Base-by-base conservation (phyloP, 495 filamentous ascomycete genomes). In the Neurospora hispaniola region DNA sequence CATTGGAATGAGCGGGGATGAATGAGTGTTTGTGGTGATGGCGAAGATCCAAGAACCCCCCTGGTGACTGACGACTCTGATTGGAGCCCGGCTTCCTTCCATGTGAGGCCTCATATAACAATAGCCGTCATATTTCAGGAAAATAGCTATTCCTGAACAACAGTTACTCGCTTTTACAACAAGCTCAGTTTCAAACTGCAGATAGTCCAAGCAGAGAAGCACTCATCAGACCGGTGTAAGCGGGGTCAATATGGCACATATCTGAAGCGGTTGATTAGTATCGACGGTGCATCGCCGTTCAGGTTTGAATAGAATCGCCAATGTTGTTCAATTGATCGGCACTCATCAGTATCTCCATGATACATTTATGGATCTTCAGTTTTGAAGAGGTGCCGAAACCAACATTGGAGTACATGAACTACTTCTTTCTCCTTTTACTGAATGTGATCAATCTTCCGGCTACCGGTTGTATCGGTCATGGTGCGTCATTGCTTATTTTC, bases 21-120 rank as follows among this genome's bases (percentile, higher is more conserved):
- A 23, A 40, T 41, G 16, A n/a, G 41, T 16, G 62, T 73, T 40
- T 31, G 46, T 38, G 71, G 11, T 38, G 7, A 44, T 31, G 23
- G 43, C 7, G 18, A 71, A 35, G 11, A 39, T 31, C 66, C 68
- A 48, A 27, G 27, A 23, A 16, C 12, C 18, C 43, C 43, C 6
- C 20, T 23, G 39, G 16, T 1, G 27, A 31, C 27, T 42, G 40
- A 73, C 20, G 66, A 18, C 31, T 43, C 18, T 70, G 31, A 73
- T 73, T 73, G 71, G 71, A 73, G 62, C 71, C 71, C 71, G 35
- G 18, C 31, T 69, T 70, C 4, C 35, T 4, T 70, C 69, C 11
- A 44, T 27, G 10, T 12, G 20, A 70, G 8, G 20, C 20, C 11
- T 9, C 5, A 20, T 31, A 31, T 31, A 5, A n/a, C 23, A 5